These are phyloP conservation scores for Verticillium longisporum DNA, from an alignment of 2,329 filamentous ascomycete genomes.

Conservation along the genomic window DNA sequence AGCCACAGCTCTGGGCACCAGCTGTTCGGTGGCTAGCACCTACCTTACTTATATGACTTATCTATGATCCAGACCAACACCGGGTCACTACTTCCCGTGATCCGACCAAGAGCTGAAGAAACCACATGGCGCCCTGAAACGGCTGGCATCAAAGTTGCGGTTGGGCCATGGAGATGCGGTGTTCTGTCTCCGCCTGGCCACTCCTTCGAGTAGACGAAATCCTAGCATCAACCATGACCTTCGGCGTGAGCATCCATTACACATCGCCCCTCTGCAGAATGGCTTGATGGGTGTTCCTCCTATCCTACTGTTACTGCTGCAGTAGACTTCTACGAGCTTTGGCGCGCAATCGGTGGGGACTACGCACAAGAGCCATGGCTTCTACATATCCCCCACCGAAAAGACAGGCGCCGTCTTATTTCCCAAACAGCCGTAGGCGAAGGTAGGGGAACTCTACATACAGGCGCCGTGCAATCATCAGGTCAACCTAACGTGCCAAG, in stretches of 20 bases:
- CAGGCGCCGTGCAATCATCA: background rate
- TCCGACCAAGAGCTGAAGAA: background rate
- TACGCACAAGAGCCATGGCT: background rate
- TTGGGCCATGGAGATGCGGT: too few relatives aligned
- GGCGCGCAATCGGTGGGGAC: background rate
- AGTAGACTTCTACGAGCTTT: too few relatives aligned
- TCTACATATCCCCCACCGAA: background rate
- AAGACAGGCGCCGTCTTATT: background rate
- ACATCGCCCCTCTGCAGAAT: too few relatives aligned
- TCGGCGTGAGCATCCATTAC: too few relatives aligned
- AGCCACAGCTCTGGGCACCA: background rate
- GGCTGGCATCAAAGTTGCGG: too few relatives aligned
- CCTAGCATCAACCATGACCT: too few relatives aligned
- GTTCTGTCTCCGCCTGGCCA: too few relatives aligned
- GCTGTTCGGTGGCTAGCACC: background rate
- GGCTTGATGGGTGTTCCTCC: too few relatives aligned
- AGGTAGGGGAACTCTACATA: background rate
- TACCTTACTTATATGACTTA: background rate
- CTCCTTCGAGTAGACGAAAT: too few relatives aligned
- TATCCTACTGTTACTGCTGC: too few relatives aligned
- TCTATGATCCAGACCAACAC: background rate
- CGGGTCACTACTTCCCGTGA: background rate
- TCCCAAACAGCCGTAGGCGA: background rate
- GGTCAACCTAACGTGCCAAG: background rate
- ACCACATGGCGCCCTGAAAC: too few relatives aligned